These are phyloP conservation scores for Gastrodia elata DNA, from an alignment of 106 monocot species.

Conservation along the genomic window DNA sequence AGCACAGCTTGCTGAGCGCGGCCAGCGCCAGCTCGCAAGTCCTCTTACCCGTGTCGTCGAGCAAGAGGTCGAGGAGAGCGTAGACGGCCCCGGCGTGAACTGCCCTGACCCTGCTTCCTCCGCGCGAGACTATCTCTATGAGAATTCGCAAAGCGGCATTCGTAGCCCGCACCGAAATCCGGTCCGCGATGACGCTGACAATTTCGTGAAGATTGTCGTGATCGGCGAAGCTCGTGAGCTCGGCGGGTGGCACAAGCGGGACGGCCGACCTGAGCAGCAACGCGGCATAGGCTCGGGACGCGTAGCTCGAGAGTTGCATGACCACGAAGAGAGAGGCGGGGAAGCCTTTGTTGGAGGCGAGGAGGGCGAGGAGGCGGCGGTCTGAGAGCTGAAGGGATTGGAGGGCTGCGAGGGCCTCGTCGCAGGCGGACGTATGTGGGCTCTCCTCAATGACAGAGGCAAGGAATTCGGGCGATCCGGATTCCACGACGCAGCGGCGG, in stretches of 20 bases:
- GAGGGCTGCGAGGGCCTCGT: slow-evolving; percentile 51
- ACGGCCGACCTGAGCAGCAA: slow-evolving; percentile 27
- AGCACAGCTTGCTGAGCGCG: slow-evolving; percentile 40
- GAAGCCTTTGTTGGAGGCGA: slow-evolving; percentile 8
- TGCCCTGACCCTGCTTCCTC: slow-evolving; percentile 45
- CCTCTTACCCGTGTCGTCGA: slow-evolving; percentile 28
- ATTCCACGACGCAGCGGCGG: slow-evolving; percentile 22
- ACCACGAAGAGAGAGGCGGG: slow-evolving; percentile 20
- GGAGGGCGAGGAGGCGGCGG: slow-evolving; percentile 10
- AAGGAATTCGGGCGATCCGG: slow-evolving; percentile 33
- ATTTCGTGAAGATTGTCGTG: slow-evolving; percentile 31
- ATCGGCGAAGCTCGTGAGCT: slow-evolving; percentile 1
- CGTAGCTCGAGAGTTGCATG: slow-evolving; percentile 16
- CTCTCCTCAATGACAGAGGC: slow-evolving; percentile 22
- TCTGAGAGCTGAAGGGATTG: slow-evolving; percentile 33
- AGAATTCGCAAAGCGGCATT: slow-evolving; percentile 38
- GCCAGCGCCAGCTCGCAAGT: slow-evolving; percentile 36
- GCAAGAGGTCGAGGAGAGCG: slow-evolving; percentile 42
- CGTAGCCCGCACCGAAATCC: slow-evolving; percentile 25
- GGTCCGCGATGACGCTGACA: slow-evolving; percentile 25
- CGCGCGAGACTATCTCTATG: slow-evolving; percentile 24
- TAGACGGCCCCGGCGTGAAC: slow-evolving; percentile 40
- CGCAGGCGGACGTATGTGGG: slow-evolving; percentile 2
- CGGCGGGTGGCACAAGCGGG: slow-evolving; percentile 11
- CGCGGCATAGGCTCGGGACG: slow-evolving; percentile 32